These are phyloP conservation scores for Bjerkandera adusta DNA, from an alignment of 1,284 basidiomycete genomes.

Conservation along the genomic window DNA sequence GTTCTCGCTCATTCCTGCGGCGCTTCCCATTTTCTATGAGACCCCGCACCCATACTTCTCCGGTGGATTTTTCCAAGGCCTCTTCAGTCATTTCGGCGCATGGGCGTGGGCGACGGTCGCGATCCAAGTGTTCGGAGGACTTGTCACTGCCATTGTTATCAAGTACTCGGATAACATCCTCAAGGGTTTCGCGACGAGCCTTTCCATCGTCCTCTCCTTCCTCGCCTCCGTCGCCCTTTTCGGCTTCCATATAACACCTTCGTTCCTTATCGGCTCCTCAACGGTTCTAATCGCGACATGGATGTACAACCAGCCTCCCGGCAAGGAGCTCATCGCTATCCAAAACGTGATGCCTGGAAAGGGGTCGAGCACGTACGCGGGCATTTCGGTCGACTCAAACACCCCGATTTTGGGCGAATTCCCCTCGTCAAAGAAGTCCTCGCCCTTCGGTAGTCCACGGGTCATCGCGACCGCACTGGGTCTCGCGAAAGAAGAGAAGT, in stretches of 20 bases:
- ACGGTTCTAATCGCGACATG: constrained; percentile 88
- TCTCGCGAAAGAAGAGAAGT: constrained; percentile 32
- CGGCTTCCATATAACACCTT: constrained; percentile 82
- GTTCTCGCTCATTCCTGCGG: constrained; percentile 75
- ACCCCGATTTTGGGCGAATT: constrained; percentile 62
- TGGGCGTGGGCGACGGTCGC: constrained; percentile 95
- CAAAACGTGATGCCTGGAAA: constrained; percentile 37
- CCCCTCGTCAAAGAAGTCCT: constrained; percentile 39
- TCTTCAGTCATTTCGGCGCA: constrained; percentile 79
- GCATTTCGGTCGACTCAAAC: constrained; percentile 49
- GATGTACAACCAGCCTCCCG: constrained; percentile 75
- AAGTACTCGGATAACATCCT: constrained; percentile 90
- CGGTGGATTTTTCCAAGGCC: constrained; percentile 39
- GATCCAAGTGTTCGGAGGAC: constrained; percentile 89
- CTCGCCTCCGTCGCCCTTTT: constrained; percentile 89
- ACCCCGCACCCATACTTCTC: constrained; percentile 28
- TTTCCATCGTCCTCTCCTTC: constrained; percentile 93
- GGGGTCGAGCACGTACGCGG: constrained; percentile 36
- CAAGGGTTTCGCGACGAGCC: constrained; percentile 93
- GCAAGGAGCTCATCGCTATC: constrained; percentile 42
- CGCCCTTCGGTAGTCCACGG: constrained; percentile 50
- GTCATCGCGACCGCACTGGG: constrained; percentile 47
- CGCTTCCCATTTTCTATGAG: constrained; percentile 62
- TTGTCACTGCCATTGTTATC: constrained; percentile 88
- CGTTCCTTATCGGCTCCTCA: constrained; percentile 82